Evolutionary conservation across 345 rosid genomes (phyloP).

Genomic region (Lepidium aucheri): DNA sequence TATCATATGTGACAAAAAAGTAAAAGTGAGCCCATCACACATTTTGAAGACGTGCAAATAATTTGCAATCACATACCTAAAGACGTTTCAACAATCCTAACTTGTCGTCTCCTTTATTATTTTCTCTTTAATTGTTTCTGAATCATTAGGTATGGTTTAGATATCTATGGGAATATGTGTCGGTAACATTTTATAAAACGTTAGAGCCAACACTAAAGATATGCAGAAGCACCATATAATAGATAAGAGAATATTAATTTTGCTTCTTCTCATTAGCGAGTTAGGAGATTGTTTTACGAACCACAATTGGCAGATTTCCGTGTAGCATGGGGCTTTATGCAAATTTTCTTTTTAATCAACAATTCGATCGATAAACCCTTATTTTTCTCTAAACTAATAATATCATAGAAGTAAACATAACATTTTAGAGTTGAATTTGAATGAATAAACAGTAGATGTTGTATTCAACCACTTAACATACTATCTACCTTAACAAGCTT

Average conservation of each 20-base stretch:
- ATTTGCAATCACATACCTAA: conserved; percentile 16
- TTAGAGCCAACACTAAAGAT: background rate
- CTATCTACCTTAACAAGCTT: too few relatives aligned
- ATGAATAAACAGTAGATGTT: too few relatives aligned
- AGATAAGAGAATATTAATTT: too few relatives aligned
- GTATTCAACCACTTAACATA: too few relatives aligned
- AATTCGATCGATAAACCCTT: too few relatives aligned
- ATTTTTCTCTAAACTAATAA: too few relatives aligned
- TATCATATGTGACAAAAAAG: conserved; percentile 11
- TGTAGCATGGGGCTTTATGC: conserved; percentile 30
- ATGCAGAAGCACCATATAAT: background rate
- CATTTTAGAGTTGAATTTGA: too few relatives aligned
- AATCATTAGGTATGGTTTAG: conserved; percentile 2
- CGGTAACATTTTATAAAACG: background rate
- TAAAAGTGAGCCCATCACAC: conserved; percentile 9
- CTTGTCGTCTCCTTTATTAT: background rate
- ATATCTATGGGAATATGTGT: background rate
- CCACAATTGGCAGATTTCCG: conserved; percentile 58
- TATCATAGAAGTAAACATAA: too few relatives aligned
- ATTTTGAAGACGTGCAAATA: conserved; percentile 15
- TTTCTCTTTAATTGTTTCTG: background rate
- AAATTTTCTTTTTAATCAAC: too few relatives aligned
- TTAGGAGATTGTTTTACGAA: conserved; percentile 16
- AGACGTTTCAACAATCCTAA: conserved; percentile 16
- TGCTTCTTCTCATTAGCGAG: background rate